Base-by-base conservation (phyloP, 352 stramenopile genomes). In the Phytopythium montanum region DNA sequence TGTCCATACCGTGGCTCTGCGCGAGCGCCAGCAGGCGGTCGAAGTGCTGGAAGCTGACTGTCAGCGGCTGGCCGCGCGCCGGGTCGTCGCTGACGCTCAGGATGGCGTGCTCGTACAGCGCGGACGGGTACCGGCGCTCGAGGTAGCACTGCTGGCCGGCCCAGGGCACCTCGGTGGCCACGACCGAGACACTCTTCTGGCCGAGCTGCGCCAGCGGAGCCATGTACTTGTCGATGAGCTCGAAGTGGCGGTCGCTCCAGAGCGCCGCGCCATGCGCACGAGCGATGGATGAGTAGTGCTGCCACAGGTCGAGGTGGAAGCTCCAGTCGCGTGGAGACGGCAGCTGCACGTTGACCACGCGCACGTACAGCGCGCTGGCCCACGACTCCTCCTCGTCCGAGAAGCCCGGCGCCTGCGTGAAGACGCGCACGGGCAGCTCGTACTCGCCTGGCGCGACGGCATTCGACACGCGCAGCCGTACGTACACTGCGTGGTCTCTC, bases 241-340 rank as follows among this genome's bases (percentile, higher is more conserved):
- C 60, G 45, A 92, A 91, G 56, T 92, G 83, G 0, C 62, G 56
- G n/a, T 82, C 72, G 56, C 79, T 88, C 83, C 83, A 92, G 28
- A 91, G 59, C 23, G 69, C 31, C 12, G 72, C 76, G 2, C 62
- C 54, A 60, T 92, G 81, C 8, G 61, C 68, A 18, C 81, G 71
- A 2, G 81, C 83, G 28, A 93, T 68, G 0, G 81, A 80, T 31
- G 75, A 81, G 55, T 77, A 73, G 52, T 93, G 83, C 56, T 93
- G 83, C 83, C 83, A 92, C 18, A 92, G 62, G 64, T 93, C 83
- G 56, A 93, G 56, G 63, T 88, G 79, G 64, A 93, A 93, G 3
- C 36, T 53, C 68, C 75, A 91, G 19, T 81, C 64, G 12, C 36
- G 62, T 1, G 83, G 81, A 6, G 60, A 45, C 5, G 81, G 78